Conservation (phyloP, 768 basidiomycete genomes). For the Dentipellis fragilis region DNA sequence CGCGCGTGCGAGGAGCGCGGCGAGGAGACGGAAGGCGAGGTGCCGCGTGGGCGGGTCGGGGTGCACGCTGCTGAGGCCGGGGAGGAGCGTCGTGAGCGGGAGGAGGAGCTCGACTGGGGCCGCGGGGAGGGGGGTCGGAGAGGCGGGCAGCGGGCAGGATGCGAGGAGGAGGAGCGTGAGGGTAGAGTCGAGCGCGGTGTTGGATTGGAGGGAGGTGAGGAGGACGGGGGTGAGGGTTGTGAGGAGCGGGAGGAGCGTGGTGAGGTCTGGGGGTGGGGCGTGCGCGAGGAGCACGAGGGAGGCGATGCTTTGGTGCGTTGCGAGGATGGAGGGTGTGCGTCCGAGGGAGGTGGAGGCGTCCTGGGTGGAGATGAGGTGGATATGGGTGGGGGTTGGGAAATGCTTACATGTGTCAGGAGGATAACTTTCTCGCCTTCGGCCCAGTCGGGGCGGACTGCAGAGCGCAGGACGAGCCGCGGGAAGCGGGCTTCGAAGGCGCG, state of each 20-base stretch:
- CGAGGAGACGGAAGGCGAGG: constrained; percentile 49
- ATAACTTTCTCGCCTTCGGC: constrained; percentile 10
- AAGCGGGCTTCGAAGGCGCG: constrained; percentile 8
- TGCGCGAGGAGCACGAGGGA: constrained; percentile 11
- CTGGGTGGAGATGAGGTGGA: background rate
- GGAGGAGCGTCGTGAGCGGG: constrained; percentile 40
- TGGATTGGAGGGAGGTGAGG: constrained; percentile 41
- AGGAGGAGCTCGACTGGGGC: constrained; percentile 22
- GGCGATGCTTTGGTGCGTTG: constrained; percentile 8
- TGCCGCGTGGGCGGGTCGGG: constrained; percentile 49
- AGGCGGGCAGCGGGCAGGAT: constrained; percentile 8
- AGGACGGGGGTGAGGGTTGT: constrained; percentile 30
- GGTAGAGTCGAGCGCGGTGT: constrained; percentile 46
- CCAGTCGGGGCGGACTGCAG: constrained; percentile 11
- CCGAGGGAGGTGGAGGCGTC: constrained; percentile 7
- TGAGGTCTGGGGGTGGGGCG: background rate
- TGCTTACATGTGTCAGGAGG: background rate
- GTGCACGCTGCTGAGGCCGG: constrained; percentile 51
- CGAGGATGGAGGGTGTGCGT: constrained; percentile 3
- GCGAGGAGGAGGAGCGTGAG: constrained; percentile 42
- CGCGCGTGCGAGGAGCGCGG: constrained; percentile 38
- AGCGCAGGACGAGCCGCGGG: constrained; percentile 6
- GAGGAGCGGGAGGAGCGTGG: constrained; percentile 3
- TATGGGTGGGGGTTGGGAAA: background rate
- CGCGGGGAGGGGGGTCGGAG: constrained; percentile 3